Base-by-base conservation (phyloP, 306 rosid species). In the Begonia fuchsioides region DNA sequence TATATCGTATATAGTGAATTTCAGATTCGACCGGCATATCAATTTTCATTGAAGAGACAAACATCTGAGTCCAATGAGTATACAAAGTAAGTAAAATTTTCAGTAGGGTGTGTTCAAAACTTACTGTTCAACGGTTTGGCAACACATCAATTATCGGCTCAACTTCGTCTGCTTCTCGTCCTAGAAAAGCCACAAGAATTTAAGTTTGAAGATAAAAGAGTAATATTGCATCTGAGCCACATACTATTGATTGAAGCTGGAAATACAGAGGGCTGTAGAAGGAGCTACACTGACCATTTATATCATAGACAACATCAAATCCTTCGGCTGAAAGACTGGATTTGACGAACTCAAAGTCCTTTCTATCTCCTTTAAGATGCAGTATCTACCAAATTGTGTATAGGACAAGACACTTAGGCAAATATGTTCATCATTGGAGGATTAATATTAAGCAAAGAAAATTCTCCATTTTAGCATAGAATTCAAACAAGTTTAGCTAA, bases 311-410 rank as follows among this genome's bases (percentile, higher is more conserved):
- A 50, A 90, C 95, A 53, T 90, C 87, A 62, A 68, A 90, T 57
- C 95, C 94, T 62, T 77, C 49, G 35, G 81, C 87, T 9, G 98
- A 80, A 58, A 90, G 95, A 60, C 92, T 84, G 43, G 94, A 78
- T 70, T 74, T 90, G 11, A 84, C 98, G 65, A 79, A 84, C 1
- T 84, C 95, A 40, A 62, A 79, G 74, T 90, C 98, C 60, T 71
- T 54, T 60, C 98, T 84, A 70, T 90, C 94, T 54, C 98, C 95
- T 74, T 90, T 90, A 80, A 90, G 70, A 62, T 90, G 98, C 81
- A 73, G 61, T 52, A 90, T 69, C 98, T 90, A 71, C 17, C 43
- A 70, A 47, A 56, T 35, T n/a, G 56, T 19, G 63, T 10, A 39
- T 15, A 40, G 26, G 9, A 53, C 2, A n/a, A 43, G 26, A 54